Evolutionary conservation across 176 grass and related monocot genomes (phyloP), one percentile per base, ranked within the genome.

Genomic region (Ensete ventricosum): DNA sequence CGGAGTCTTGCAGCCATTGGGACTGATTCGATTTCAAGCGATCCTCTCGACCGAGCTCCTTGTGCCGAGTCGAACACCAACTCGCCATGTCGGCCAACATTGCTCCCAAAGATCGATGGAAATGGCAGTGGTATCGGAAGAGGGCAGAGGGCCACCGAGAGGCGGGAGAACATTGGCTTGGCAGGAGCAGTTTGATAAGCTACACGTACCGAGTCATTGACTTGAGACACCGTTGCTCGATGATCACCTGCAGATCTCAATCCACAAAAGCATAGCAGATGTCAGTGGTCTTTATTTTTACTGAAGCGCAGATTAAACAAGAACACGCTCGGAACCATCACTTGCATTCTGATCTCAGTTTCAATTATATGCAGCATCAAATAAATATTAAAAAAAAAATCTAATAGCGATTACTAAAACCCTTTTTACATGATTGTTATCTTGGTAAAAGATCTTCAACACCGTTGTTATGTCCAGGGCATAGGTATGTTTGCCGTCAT

Each of bases 61-160:
- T 88, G 85, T 54, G 64, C 1, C 25, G 81, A 52, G 2, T 78
- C 14, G 2, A n/a, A 7, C 19, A 89, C 55, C 34, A 90, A 78
- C 78, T 99, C 90, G 0, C 95, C 95, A 0, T 62, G 95, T 17
- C 16, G 82, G 70, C 95, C 82, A 49, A 93, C 63, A 23, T 27
- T 74, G 77, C 78, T 80, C 19, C 63, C 59, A 82, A 94, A 99
- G 19, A 99, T 94, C 0, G 84, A 86, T 1, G 95, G 95, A 81
- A 99, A 94, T 0, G 95, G 88, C n/a, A 99, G 86, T 0, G 90
- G 95, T 26, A 99, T 85, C 14, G 88, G 86, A 10, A 94, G 82
- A 0, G 95, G 90, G 78, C 82, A 89, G 7, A 75, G 78, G 25
- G 90, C 87, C 16, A 82, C 78, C 2, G 95, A 87, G 52, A 99